Base-by-base conservation (phyloP, 306 rosid genomes). In the Castanopsis chinensis region DNA sequence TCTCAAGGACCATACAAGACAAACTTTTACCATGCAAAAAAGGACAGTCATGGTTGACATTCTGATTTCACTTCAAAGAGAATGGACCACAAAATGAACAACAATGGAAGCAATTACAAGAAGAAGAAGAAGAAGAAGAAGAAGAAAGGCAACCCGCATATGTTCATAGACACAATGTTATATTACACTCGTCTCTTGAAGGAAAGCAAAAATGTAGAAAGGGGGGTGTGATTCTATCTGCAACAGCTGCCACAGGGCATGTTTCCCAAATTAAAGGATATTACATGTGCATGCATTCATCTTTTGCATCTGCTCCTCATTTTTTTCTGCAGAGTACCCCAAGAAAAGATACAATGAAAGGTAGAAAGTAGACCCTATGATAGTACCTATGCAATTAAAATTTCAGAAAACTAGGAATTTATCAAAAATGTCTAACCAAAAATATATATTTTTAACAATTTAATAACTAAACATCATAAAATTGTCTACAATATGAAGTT, bases 251-350 rank as follows among this genome's bases (percentile, higher is more conserved):
- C 80, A 32, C 74, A 23, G 37, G 35, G 63, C 23, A 53, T 32
- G 82, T 76, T 77, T 84, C 79, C 83, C 77, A 73, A 76, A 78
- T 86, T 83, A 92, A 74, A 90, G 90, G 76, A 92, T 84, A 37
- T 90, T 79, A 84, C 97, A 92, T 0, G 88, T 80, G 79, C 97
- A 92, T 51, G 94, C 81, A 76, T 81, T 92, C 74, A 76, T 85
- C 85, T 85, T 87, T 73, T 79, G 78, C 80, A 53, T 87, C 25
- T 70, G 77, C 53, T 85, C 87, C 77, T 79, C 83, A 61, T 82
- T 82, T 84, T 85, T 85, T 51, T 84, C 93, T 88, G 88, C 86
- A 72, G 51, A 71, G 54, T 52, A 79, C 54, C 55, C 76, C 67
- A 30, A 56, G 14, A 64, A 65, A 59, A 56, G 59, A 73, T 74